Percentiles rank a stretch among this genome's conserved stretches.
Evolutionary conservation across 1,284 basidiomycete species (phyloP).

Genomic region (Trichosporon coremiiforme): DNA sequence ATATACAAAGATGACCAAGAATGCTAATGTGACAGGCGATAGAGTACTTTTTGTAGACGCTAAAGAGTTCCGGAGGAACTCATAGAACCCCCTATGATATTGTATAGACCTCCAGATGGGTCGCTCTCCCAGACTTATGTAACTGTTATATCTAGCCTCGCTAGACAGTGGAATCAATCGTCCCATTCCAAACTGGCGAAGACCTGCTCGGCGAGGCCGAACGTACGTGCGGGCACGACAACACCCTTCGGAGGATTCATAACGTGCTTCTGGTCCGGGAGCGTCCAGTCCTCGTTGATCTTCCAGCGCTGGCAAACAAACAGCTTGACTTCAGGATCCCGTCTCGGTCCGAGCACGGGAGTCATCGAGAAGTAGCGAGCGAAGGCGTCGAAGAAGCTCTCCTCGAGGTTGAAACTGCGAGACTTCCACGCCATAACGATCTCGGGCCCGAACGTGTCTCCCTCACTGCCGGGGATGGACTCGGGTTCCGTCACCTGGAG

Average conservation of each 20-base stretch:
- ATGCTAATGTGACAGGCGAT: constrained; percentile 44
- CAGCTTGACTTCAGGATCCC: constrained; percentile 42
- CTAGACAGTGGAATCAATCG: not conserved
- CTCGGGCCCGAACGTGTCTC: constrained; percentile 44
- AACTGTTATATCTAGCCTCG: constrained; percentile 4
- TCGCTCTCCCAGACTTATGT: constrained; percentile 18
- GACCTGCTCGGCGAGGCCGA: constrained; percentile 45
- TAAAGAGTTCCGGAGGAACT: constrained; percentile 3
- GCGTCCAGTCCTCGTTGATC: constrained; percentile 42
- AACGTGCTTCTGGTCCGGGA: constrained; percentile 41
- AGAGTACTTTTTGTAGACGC: constrained; percentile 51
- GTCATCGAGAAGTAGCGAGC: constrained; percentile 44
- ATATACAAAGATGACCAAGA: constrained; percentile 11
- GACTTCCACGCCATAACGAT: constrained; percentile 53
- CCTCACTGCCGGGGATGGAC: constrained; percentile 13
- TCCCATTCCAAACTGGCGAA: constrained; percentile 46
- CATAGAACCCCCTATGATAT: constrained; percentile 9
- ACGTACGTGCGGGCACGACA: constrained; percentile 39
- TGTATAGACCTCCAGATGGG: constrained; percentile 19
- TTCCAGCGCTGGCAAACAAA: constrained; percentile 51
- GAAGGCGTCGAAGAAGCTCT: constrained; percentile 53
- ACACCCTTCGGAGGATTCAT: constrained; percentile 49
- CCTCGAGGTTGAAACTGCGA: constrained; percentile 48
- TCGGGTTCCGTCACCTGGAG: constrained; percentile 47
- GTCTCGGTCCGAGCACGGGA: constrained; percentile 41